Conservation (phyloP, 225 moss, liverwort and hornwort species). For the Rhytidiadelphus loreus region DNA sequence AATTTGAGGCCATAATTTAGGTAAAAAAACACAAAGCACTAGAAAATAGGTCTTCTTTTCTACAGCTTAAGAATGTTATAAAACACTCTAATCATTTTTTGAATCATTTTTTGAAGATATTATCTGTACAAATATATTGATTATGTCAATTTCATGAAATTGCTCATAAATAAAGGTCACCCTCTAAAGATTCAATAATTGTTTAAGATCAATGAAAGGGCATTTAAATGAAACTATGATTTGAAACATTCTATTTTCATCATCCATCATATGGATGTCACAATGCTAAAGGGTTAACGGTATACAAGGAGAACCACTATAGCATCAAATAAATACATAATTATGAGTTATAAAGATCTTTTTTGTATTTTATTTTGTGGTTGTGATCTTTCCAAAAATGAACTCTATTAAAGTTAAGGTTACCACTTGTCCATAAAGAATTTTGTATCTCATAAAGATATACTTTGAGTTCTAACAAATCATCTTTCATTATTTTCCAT, state of each 20-base stretch:
- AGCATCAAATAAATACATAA: background rate
- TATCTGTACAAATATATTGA: no score
- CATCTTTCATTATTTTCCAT: background rate
- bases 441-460: background rate
- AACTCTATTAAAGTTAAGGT: no score
- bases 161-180: background rate
- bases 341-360: background rate
- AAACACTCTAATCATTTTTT: no score
- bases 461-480: background rate
- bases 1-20: rapidly evolving
- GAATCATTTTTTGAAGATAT: background rate
- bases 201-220: background rate
- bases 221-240: background rate
- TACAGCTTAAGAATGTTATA: background rate
- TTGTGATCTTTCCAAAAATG: background rate
- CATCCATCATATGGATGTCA: background rate
- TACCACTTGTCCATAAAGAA: background rate
- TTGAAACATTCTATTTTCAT: background rate
- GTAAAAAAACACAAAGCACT: rapidly evolving
- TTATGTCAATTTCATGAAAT: background rate
- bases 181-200: background rate
- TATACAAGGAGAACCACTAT: rapidly evolving
- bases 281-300: rapidly evolving
- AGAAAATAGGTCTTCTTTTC: background rate
- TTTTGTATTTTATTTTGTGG: no score